A percentile compares a stretch with the other conserved stretches of the same genome.
phyloP scores from a whole-genome alignment of 768 basidiomycete genomes.

The Sistotremastrum niveocremeum region DNA sequence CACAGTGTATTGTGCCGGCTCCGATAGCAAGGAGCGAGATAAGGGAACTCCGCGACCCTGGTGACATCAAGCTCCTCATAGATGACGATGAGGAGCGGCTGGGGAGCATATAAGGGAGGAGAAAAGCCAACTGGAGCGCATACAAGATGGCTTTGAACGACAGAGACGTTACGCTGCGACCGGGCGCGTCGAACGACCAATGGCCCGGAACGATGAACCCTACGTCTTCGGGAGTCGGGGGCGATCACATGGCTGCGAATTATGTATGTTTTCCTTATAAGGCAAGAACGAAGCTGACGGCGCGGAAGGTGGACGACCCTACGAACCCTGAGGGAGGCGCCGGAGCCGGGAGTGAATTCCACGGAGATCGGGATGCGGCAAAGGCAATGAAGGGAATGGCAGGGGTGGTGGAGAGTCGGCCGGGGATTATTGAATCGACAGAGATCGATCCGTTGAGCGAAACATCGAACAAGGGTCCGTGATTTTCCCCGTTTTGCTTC shows the following conservation, averaged over 20 bases:
- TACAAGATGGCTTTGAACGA: conserved; percentile 26
- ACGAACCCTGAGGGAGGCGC: conserved; percentile 26
- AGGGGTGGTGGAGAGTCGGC: conserved; percentile 38
- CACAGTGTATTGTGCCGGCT: no score
- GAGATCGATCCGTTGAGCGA: conserved; percentile 40
- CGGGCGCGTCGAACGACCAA: conserved; percentile 20
- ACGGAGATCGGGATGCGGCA: conserved; percentile 26
- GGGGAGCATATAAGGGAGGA: no score
- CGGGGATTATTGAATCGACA: conserved; percentile 42
- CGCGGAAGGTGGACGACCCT: conserved; percentile 27
- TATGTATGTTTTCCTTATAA: conserved; percentile 23
- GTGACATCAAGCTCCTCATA: no score
- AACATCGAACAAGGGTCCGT: conserved; percentile 27
- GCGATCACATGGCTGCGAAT: conserved; percentile 25
- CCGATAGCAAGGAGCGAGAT: no score
- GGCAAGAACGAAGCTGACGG: not conserved
- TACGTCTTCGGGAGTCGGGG: conserved; percentile 21
- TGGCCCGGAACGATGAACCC: conserved; percentile 34
- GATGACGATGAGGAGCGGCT: no score
- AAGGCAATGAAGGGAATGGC: conserved; percentile 27
- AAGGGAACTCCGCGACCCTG: no score
- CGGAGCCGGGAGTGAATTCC: conserved; percentile 26
- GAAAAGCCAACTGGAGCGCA: not conserved
- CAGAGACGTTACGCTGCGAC: conserved; percentile 10
- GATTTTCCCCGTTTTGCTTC: not conserved